Conservation (phyloP, 2,329 filamentous ascomycete genomes). For the Xylariaceae sp. region DNA sequence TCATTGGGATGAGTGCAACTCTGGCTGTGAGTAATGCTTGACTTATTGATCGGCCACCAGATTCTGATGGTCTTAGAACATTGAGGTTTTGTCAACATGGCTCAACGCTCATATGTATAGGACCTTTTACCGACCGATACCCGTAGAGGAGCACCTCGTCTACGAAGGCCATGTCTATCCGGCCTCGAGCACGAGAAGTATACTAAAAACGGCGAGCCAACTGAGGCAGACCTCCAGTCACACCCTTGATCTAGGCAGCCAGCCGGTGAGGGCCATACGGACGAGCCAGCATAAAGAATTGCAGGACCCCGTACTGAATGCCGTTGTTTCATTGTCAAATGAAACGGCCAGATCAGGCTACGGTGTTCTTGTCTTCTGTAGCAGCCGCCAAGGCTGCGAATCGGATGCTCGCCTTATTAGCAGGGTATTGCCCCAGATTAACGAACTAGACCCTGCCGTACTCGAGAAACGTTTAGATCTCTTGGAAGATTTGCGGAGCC, state of each 20-base stretch:
- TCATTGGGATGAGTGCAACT: conserved; percentile 77
- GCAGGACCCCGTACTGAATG: conserved; percentile 61
- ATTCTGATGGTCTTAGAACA: conserved; percentile 50
- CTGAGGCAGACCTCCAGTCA: conserved; percentile 37
- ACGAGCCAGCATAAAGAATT: conserved; percentile 58
- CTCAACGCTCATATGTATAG: conserved; percentile 67
- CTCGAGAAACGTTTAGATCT: conserved; percentile 59
- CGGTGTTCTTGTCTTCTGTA: conserved; percentile 69
- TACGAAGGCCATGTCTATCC: conserved; percentile 66
- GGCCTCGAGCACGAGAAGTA: conserved; percentile 52
- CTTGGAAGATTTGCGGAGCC: conserved; percentile 60
- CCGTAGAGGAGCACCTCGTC: conserved; percentile 70
- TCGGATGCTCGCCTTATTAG: conserved; percentile 64
- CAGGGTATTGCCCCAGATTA: conserved; percentile 55
- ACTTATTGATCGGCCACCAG: background rate
- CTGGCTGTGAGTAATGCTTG: conserved; percentile 52
- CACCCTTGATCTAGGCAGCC: conserved; percentile 36
- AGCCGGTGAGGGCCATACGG: conserved; percentile 47
- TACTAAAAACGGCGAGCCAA: conserved; percentile 56
- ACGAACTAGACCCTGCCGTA: conserved; percentile 44
- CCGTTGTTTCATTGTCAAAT: conserved; percentile 64
- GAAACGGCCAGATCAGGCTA: conserved; percentile 66
- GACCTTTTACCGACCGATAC: conserved; percentile 69
- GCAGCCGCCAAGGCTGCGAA: conserved; percentile 64
- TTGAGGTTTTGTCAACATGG: conserved; percentile 65